phyloP scores from a whole-genome alignment of 768 basidiomycete species.

The Boletales sp. region DNA sequence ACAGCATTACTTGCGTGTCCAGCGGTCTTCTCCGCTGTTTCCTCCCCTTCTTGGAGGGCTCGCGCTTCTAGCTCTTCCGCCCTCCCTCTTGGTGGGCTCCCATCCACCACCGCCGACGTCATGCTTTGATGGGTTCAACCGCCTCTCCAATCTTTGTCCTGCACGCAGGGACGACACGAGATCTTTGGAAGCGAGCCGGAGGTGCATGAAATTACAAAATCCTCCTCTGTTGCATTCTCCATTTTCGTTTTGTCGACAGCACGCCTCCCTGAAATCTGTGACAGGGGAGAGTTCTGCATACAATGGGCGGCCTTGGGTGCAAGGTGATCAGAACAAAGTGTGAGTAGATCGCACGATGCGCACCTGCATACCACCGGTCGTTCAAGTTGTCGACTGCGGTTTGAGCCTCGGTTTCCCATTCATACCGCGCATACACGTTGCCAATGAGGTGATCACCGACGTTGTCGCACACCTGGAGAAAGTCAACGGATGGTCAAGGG shows the following conservation, averaged over 20 bases:
- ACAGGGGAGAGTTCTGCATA: conserved; percentile 98
- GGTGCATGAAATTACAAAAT: conserved; percentile 99
- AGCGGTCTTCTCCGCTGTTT: conserved; percentile 70
- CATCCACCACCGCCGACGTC: conserved; percentile 75
- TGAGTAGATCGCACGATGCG: background rate
- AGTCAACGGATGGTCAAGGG: background rate
- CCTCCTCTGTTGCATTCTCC: conserved; percentile 98
- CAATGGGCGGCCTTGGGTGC: conserved; percentile 74
- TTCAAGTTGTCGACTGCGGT: conserved; percentile 90
- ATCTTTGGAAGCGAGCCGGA: conserved; percentile 82
- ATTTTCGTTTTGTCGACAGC: conserved; percentile 98
- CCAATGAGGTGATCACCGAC: conserved; percentile 99
- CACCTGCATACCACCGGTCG: conserved; percentile 98
- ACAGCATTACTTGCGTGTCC: conserved; percentile 54
- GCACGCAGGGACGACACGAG: conserved; percentile 74
- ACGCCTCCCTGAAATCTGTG: conserved; percentile 98
- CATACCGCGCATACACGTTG: conserved; percentile 96
- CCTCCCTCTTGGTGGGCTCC: conserved; percentile 73
- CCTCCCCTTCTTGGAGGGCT: conserved; percentile 65
- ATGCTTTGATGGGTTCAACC: conserved; percentile 62
- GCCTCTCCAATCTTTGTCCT: conserved; percentile 81
- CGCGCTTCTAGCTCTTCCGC: conserved; percentile 66
- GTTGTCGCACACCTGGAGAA: conserved; percentile 85
- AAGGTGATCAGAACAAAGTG: background rate
- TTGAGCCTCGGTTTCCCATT: conserved; percentile 98